Base-by-base conservation (phyloP, 306 rosid genomes). In the Pueraria montana region DNA sequence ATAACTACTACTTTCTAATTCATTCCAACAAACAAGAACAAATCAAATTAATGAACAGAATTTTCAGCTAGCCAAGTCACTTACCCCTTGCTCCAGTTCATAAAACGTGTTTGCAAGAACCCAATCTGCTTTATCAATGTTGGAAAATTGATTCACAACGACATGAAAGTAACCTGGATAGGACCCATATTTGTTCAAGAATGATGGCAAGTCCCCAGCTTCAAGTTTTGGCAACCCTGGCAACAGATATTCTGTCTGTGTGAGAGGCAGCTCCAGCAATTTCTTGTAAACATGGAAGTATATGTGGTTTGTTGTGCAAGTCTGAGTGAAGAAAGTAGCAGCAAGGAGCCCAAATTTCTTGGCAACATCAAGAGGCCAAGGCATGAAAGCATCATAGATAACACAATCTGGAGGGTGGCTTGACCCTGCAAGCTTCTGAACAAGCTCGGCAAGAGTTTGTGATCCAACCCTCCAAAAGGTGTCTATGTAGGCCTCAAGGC, bases 341-440 rank as follows among this genome's bases (percentile, higher is more conserved):
- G 79, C 87, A 59, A 72, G 75, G 0, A 86, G 5, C 13, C 83
- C 91, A 56, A 84, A 70, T 5, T 45, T 6, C 43, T 84, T 84
- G 27, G 88, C 89, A 34, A 89, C 88, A 16, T 89, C 89, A 9
- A 86, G 89, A 8, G 62, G 83, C 91, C 91, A 89, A 62, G 86
- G 67, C 56, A 87, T 0, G 76, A 82, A 79, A 11, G 82, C 46
- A 83, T 84, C 90, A 58, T 89, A 89, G 17, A 89, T 78, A 32
- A 86, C 66, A 48, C 86, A 78, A 34, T 87, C 80, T 2, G 71
- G 78, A n/a, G n/a, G 82, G 78, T 49, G 4, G 18, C 56, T 63
- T 18, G 74, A 65, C 2, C 48, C 18, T 0, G 36, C 30, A 34
- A 88, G 91, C 80, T 55, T 84, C 0, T 30, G 50, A 1, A 88